Evolutionary conservation across 164 flowering plant genomes (phyloP).

Genomic region (Chloranthus sessilifolius): DNA sequence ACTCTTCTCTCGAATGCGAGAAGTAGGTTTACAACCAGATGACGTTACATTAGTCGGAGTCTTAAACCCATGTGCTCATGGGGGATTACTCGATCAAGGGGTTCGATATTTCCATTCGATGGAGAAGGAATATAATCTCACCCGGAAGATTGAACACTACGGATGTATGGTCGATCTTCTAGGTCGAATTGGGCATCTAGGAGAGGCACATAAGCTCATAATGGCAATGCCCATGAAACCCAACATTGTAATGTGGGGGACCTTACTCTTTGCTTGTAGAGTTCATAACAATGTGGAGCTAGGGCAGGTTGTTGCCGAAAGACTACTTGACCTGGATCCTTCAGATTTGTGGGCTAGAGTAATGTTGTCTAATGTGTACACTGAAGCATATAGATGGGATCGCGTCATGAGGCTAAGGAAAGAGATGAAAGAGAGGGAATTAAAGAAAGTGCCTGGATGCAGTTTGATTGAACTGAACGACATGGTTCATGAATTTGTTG

Average conservation of each 20-base stretch:
- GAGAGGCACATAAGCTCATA: constrained; percentile 22
- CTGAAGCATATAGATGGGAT: constrained; percentile 23
- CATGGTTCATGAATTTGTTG: constrained; percentile 19
- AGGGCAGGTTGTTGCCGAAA: constrained; percentile 23
- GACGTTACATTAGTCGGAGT: constrained; percentile 22
- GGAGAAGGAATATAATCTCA: constrained; percentile 10
- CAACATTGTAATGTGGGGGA: constrained; percentile 27
- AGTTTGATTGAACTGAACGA: constrained; percentile 20
- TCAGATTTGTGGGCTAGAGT: constrained; percentile 23
- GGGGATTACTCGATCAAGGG: constrained; percentile 27
- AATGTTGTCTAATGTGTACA: constrained; percentile 29
- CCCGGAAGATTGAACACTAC: constrained; percentile 25
- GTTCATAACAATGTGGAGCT: constrained; percentile 26
- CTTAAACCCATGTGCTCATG: constrained; percentile 28
- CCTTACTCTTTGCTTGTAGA: constrained; percentile 28
- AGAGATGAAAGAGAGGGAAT: constrained; percentile 22
- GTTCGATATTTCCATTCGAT: constrained; percentile 12
- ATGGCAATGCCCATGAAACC: constrained; percentile 23
- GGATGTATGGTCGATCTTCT: constrained; percentile 31
- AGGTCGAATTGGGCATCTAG: constrained; percentile 20
- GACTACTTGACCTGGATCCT: constrained; percentile 26
- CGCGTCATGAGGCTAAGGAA: constrained; percentile 23
- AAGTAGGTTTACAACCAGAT: constrained; percentile 17
- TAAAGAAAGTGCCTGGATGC: constrained; percentile 27
- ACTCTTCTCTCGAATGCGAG: constrained; percentile 19